Evolutionary conservation across 306 rosid genomes (phyloP).

Genomic region (Casuarina cunninghamiana): DNA sequence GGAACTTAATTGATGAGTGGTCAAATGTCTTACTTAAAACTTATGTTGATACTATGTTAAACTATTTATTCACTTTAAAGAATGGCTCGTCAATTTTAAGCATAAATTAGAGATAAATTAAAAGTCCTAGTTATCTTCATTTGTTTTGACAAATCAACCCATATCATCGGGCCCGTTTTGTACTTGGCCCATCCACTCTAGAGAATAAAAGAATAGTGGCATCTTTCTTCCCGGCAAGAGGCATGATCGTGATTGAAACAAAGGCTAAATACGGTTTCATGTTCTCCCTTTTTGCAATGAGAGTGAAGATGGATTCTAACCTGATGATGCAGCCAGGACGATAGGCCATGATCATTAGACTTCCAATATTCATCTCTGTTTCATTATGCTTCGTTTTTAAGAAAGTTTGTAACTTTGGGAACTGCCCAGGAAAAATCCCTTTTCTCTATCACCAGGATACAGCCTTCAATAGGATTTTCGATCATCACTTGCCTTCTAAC

Average conservation of each 20-base stretch:
- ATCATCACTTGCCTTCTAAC: slow-evolving; percentile 43
- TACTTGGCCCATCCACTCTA: slow-evolving; percentile 45
- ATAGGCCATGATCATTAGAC: slow-evolving; percentile 23
- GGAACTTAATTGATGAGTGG: no score
- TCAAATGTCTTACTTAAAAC: no score
- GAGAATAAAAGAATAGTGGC: slow-evolving; percentile 18
- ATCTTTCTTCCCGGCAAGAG: slow-evolving; percentile 31
- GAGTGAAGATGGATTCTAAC: slow-evolving; percentile 30
- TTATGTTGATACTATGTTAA: no score
- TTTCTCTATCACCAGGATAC: slow-evolving; percentile 34
- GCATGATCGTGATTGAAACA: slow-evolving; percentile 37
- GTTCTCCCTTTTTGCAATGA: slow-evolving; percentile 40
- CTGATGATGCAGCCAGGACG: slow-evolving; percentile 29
- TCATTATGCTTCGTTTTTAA: slow-evolving; percentile 6
- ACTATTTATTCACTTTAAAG: no score
- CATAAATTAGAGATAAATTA: no score
- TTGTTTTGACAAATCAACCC: neutral
- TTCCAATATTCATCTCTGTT: slow-evolving; percentile 17
- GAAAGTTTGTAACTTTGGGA: neutral
- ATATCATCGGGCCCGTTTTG: slow-evolving; percentile 32
- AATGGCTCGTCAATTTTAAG: no score
- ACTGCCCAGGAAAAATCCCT: slow-evolving; percentile 8
- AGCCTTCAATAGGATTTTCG: slow-evolving; percentile 39
- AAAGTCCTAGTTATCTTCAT: no score
- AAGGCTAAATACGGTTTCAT: slow-evolving; percentile 35